Evolutionary conservation across 129 eudicot genomes (phyloP).

Genomic region (Lactuca sativa): DNA sequence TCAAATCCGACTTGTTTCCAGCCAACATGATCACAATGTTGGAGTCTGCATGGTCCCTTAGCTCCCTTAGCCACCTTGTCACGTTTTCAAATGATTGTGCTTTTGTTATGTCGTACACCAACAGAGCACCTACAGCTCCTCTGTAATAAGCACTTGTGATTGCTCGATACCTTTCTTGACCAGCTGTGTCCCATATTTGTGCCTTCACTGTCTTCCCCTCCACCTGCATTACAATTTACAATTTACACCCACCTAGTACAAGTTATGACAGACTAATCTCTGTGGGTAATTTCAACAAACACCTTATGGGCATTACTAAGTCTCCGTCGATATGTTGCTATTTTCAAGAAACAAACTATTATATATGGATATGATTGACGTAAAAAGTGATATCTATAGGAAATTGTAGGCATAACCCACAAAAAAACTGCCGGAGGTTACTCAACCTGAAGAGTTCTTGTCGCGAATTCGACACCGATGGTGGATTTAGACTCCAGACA

Average conservation of each 20-base stretch:
- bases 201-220: constrained; percentile 95
- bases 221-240: constrained; percentile 47
- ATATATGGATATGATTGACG: constrained; percentile 3
- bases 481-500: constrained; percentile 93
- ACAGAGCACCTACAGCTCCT: constrained; percentile 91
- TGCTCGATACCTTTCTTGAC: constrained; percentile 98
- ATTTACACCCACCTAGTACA: neutral
- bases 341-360: neutral
- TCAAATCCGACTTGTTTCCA: constrained; percentile 80
- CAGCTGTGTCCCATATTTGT: constrained; percentile 99
- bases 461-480: constrained; percentile 95
- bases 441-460: constrained; percentile 85
- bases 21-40: constrained; percentile 92
- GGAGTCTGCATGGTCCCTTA: constrained; percentile 92
- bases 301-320: constrained; percentile 10
- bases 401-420: neutral
- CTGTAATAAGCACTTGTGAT: constrained; percentile 96
- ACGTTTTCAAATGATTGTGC: constrained; percentile 85
- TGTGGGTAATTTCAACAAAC: constrained; percentile 9
- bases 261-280: neutral
- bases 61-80: constrained; percentile 77
- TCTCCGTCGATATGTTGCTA: neutral
- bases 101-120: constrained; percentile 87
- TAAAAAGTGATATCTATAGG: neutral
- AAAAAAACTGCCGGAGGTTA: neutral